phyloP scores from a whole-genome alignment of 2,329 filamentous ascomycete species.

The Lojkania enalia region DNA sequence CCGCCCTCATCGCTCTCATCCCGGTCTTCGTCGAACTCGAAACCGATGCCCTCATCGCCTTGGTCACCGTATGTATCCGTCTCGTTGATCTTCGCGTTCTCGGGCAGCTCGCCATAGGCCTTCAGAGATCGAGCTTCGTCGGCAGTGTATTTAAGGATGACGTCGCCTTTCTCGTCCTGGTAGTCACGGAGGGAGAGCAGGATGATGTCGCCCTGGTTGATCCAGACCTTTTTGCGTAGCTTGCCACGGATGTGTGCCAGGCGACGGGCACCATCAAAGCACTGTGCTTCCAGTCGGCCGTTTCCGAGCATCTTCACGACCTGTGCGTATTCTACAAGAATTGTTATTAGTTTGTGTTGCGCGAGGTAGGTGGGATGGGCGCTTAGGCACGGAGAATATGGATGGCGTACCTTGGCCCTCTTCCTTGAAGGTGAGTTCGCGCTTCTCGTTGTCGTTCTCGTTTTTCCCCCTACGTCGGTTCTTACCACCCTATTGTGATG shows the following conservation, averaged over 20 bases:
- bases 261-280: slow-evolving; percentile 91
- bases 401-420: slow-evolving; percentile 78
- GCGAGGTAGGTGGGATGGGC: neutral
- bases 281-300: slow-evolving; percentile 88
- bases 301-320: slow-evolving; percentile 96
- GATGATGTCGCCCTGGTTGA: slow-evolving; percentile 91
- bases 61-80: slow-evolving; percentile 91
- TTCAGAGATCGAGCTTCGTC: slow-evolving; percentile 96
- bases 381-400: neutral
- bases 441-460: slow-evolving; percentile 95
- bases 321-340: slow-evolving; percentile 70
- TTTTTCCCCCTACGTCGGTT: slow-evolving; percentile 98
- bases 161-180: slow-evolving; percentile 91
- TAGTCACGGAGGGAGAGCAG: slow-evolving; percentile 77
- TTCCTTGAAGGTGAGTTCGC: slow-evolving; percentile 98
- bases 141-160: slow-evolving; percentile 81
- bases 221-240: slow-evolving; percentile 94
- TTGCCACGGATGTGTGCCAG: slow-evolving; percentile 90
- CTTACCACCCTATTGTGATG: slow-evolving; percentile 76
- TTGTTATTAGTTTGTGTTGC: slow-evolving; percentile 7
- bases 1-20: slow-evolving; percentile 61
- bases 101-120: slow-evolving; percentile 95
- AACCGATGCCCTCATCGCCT: slow-evolving; percentile 90
- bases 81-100: slow-evolving; percentile 99
- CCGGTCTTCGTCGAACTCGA: slow-evolving; percentile 97